phyloP scores from a whole-genome alignment of 108 stramenopile species.

The Mediolabrus comicus region DNA sequence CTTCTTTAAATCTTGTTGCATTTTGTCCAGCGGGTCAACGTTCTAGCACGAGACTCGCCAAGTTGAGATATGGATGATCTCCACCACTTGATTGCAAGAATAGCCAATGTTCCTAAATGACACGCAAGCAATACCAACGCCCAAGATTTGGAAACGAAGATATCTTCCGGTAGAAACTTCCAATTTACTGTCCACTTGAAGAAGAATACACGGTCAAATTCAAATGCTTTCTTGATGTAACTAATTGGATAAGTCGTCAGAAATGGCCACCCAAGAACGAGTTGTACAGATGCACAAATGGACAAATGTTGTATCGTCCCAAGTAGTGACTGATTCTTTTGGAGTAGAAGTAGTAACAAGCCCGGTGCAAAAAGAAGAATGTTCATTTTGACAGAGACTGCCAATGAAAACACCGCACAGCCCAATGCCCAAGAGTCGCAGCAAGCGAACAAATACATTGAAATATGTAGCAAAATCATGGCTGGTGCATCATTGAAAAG shows the following conservation, averaged over 20 bases:
- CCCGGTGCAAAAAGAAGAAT: constrained; percentile 95
- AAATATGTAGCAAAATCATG: constrained; percentile 82
- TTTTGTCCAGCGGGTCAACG: constrained; percentile 33
- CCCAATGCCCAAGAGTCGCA: constrained; percentile 77
- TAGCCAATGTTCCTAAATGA: constrained; percentile 52
- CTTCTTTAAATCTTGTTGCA: neutral
- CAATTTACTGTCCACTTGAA: constrained; percentile 98
- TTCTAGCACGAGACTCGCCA: constrained; percentile 15
- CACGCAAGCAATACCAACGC: constrained; percentile 64
- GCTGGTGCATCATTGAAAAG: constrained; percentile 97
- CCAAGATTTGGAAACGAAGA: constrained; percentile 74
- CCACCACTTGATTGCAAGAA: constrained; percentile 67
- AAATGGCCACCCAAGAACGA: constrained; percentile 92
- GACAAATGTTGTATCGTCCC: constrained; percentile 43
- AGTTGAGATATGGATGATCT: constrained; percentile 31
- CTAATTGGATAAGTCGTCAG: constrained; percentile 80
- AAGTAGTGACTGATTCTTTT: constrained; percentile 49
- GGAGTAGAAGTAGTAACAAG: constrained; percentile 81
- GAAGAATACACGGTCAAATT: constrained; percentile 95
- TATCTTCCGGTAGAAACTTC: constrained; percentile 89
- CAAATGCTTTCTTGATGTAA: constrained; percentile 94
- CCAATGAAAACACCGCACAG: constrained; percentile 87
- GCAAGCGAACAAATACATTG: constrained; percentile 73
- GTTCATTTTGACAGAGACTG: constrained; percentile 97
- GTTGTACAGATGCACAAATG: constrained; percentile 79